These are phyloP conservation scores for Chloropicon primus DNA, from an alignment of 139 green algal genomes.

Conservation along the genomic window DNA sequence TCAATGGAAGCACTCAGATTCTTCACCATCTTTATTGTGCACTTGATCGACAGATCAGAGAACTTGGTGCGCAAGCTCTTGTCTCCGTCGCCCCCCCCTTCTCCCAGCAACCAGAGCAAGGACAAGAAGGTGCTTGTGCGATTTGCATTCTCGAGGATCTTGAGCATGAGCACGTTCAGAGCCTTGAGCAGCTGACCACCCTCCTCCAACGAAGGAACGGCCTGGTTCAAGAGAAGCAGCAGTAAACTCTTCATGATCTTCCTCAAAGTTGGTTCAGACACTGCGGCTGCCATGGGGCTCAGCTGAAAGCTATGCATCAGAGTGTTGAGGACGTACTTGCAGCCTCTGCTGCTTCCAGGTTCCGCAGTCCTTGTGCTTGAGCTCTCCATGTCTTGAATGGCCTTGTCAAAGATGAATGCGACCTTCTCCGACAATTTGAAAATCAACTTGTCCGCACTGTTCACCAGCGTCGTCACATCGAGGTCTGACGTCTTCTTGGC, in stretches of 20 bases:
- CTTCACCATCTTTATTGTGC: conserved; percentile 94
- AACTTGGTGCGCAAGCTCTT: conserved; percentile 30
- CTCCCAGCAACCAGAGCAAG: conserved; percentile 58
- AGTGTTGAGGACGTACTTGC: conserved; percentile 88
- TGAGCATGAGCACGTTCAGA: conserved; percentile 89
- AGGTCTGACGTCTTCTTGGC: neutral
- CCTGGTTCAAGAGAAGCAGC: conserved; percentile 41
- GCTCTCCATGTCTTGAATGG: neutral
- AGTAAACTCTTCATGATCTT: conserved; percentile 40
- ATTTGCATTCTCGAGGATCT: conserved; percentile 67
- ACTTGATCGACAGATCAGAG: conserved; percentile 85
- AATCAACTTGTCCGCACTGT: conserved; percentile 21
- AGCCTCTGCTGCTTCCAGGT: conserved; percentile 21
- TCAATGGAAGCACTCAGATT: conserved; percentile 19
- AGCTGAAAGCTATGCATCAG: conserved; percentile 64
- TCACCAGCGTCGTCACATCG: conserved; percentile 19
- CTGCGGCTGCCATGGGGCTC: conserved; percentile 7
- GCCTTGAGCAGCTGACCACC: conserved; percentile 47
- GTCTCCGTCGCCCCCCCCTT: neutral
- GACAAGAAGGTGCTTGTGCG: conserved; percentile 53
- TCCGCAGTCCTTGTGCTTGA: neutral
- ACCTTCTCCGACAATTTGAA: neutral
- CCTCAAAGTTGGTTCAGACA: conserved; percentile 23
- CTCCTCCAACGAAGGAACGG: conserved; percentile 15
- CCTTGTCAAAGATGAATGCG: neutral